Evolutionary conservation across 2,329 filamentous ascomycete species (phyloP), one percentile per base, ranked within the genome.

Genomic region (Fusarium newnesense): DNA sequence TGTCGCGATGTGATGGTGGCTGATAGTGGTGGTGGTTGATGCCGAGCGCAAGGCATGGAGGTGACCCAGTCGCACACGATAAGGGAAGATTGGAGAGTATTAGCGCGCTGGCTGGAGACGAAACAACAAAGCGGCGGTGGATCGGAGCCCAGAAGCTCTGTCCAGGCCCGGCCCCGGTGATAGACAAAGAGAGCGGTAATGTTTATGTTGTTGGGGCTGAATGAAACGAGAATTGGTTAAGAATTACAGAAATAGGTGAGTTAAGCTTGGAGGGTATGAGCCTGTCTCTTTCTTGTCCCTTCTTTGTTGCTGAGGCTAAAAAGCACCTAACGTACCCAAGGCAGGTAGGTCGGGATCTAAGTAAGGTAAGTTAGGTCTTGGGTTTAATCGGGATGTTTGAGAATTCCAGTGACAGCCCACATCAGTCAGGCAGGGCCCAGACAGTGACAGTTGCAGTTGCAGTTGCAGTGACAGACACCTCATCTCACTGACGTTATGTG

Each of bases 141-240:
- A 76, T 74, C 75, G 70, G 75, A 75, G 71, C 67, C 67, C 63
- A 67, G 60, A 60, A 76, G 71, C 74, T 76, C 71, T 57, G 71
- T 70, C 61, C 56, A 64, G 57, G 57, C 46, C 59, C 61, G 57
- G 57, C 46, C 59, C 61, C 53, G 47, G 54, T 57, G 69, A 62
- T 77, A 63, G 57, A 69, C 59, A 60, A 75, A 68, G 56, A 67
- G 56, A 61, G 50, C 58, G 39, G 28, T 10, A 24, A 32, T 56
- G 34, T 46, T 40, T 46, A 18, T 43, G 44, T 39, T 28, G 28
- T 44, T 65, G 42, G 28, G 15, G 37, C 37, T 26, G n/a, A 30
- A 54, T 39, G 19, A 10, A 50, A 57, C 21, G 28, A 34, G 21
- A 47, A 50, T 36, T 10, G 26, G 26, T n/a, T 21, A 26, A n/a